These are phyloP conservation scores for Alectoria sarmentosa DNA, from an alignment of 495 filamentous ascomycete species.

Conservation along the genomic window DNA sequence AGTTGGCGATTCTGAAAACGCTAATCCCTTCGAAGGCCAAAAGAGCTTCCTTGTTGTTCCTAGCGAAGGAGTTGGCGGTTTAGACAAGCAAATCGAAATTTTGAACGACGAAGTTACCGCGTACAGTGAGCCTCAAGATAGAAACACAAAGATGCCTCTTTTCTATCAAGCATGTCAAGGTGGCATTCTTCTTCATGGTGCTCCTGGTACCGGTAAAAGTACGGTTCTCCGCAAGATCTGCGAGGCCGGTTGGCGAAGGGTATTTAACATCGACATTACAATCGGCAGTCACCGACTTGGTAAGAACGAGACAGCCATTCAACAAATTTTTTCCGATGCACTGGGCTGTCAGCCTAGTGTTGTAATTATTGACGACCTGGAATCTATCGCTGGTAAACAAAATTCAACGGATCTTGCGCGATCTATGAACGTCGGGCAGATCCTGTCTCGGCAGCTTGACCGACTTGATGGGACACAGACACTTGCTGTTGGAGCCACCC, in stretches of 20 bases:
- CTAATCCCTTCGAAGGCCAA: constrained; percentile 20
- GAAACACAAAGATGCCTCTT: constrained; percentile 30
- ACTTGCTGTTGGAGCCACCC: constrained; percentile 66
- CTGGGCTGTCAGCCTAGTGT: constrained; percentile 66
- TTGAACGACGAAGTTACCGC: constrained; percentile 51
- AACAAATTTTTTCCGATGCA: constrained; percentile 67
- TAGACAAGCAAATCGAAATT: constrained; percentile 53
- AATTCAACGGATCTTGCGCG: constrained; percentile 33
- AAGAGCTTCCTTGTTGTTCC: constrained; percentile 8
- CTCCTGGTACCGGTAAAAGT: constrained; percentile 77
- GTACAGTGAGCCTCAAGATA: constrained; percentile 48
- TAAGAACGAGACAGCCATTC: constrained; percentile 47
- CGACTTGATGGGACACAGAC: constrained; percentile 41
- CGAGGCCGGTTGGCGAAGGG: constrained; percentile 59
- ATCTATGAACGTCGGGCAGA: constrained; percentile 26
- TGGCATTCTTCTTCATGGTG: constrained; percentile 70
- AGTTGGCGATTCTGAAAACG: constrained; percentile 25
- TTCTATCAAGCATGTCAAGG: constrained; percentile 42
- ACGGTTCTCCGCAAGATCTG: constrained; percentile 61
- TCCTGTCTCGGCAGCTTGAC: constrained; percentile 42
- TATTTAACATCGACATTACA: constrained; percentile 53
- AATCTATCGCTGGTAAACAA: constrained; percentile 61
- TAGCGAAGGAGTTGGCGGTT: constrained; percentile 50
- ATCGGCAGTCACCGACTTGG: constrained; percentile 40
- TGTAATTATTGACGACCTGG: constrained; percentile 75